Conservation (phyloP, 371 early-diverging fungal genomes). For the Blakeslea trispora region DNA sequence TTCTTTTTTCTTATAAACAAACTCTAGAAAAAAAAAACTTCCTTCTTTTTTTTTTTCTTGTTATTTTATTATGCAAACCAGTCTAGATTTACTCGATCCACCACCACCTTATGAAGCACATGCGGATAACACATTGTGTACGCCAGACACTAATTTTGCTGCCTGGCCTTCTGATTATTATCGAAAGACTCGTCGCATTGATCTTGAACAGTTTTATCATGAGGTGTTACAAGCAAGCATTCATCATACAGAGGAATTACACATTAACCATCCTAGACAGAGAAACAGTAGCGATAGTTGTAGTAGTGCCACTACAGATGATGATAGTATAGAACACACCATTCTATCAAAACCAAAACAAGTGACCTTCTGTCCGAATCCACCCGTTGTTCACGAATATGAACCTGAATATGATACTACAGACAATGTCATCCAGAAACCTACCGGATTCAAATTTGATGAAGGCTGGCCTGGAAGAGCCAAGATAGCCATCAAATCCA, state of each 20-base stretch:
- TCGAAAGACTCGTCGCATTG: slow-evolving; percentile 18
- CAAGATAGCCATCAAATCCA: slow-evolving; percentile 18
- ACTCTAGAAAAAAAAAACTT: slow-evolving; percentile 4
- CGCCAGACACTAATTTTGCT: slow-evolving; percentile 7
- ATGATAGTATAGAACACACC: background rate
- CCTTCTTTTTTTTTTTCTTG: background rate
- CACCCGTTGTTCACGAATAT: slow-evolving; percentile 42
- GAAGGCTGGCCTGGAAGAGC: slow-evolving; percentile 33
- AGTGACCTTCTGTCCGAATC: slow-evolving; percentile 35
- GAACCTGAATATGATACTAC: slow-evolving; percentile 30
- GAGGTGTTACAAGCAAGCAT: slow-evolving; percentile 17
- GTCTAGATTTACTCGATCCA: slow-evolving; percentile 1
- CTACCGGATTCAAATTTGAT: slow-evolving; percentile 9
- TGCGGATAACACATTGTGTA: background rate
- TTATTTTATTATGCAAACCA: background rate
- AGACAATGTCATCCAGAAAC: background rate
- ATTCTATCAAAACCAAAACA: slow-evolving; percentile 3
- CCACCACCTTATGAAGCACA: slow-evolving; percentile 17
- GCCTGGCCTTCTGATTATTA: slow-evolving; percentile 30
- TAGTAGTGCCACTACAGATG: background rate
- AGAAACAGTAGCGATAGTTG: slow-evolving; percentile 3
- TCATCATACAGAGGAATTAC: background rate
- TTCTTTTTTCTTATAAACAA: background rate
- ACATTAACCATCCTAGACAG: background rate
- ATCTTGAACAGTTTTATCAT: slow-evolving; percentile 26